phyloP scores from a whole-genome alignment of 441 rosid species.

The Francoa sonchifolia region DNA sequence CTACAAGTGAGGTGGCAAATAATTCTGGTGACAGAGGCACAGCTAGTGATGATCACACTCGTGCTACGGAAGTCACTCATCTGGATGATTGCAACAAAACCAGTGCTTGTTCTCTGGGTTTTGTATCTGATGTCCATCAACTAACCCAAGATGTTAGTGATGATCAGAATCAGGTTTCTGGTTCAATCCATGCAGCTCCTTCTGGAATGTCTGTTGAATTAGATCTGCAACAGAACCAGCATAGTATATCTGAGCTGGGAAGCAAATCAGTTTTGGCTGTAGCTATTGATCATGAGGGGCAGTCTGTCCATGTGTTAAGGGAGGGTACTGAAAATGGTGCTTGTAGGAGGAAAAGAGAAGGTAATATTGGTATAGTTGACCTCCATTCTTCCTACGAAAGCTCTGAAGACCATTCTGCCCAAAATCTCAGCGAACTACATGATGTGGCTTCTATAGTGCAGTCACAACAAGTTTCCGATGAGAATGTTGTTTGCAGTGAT shows the following conservation, averaged over 20 bases:
- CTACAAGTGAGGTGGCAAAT: constrained; percentile 14
- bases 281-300: neutral
- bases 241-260: constrained; percentile 3
- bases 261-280: constrained; percentile 1
- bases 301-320: neutral
- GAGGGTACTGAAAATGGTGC: constrained; percentile 3
- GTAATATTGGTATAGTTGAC: constrained; percentile 3
- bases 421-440: constrained; percentile 5
- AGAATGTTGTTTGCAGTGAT: constrained; percentile 1
- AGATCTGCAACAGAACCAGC: constrained; percentile 4
- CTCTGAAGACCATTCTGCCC: constrained; percentile 7
- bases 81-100: no score
- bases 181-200: neutral
- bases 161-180: constrained; percentile 4
- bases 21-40: constrained; percentile 16
- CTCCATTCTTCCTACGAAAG: constrained; percentile 5
- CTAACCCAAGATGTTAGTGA: constrained; percentile 8
- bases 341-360: constrained; percentile 13
- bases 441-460: constrained; percentile 7
- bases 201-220: neutral
- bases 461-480: constrained; percentile 3
- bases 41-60: neutral
- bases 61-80: neutral
- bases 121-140: constrained; percentile 4
- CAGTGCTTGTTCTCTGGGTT: constrained; percentile 4